phyloP scores from a whole-genome alignment of 1,284 basidiomycete species.

The Afroboletus lepidellus region DNA sequence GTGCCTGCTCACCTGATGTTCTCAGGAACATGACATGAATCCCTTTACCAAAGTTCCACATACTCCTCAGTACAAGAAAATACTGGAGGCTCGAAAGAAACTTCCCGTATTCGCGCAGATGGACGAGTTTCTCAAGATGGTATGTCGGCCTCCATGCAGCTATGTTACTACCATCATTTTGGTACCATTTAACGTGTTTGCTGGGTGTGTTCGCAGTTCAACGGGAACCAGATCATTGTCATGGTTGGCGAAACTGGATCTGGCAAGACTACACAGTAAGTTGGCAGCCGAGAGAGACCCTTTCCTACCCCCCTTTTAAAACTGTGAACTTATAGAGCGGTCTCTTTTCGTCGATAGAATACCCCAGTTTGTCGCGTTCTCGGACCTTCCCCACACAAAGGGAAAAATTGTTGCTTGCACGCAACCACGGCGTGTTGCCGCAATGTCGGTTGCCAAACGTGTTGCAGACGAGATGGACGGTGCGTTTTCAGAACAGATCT shows the following conservation, averaged over 20 bases:
- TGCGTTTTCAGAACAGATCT: slow-evolving; percentile 36
- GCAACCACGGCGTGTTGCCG: slow-evolving; percentile 94
- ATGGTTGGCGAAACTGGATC: slow-evolving; percentile 99
- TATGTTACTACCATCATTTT: slow-evolving; percentile 32
- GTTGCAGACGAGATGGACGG: slow-evolving; percentile 99
- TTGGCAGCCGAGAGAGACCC: slow-evolving; percentile 23
- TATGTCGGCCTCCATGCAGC: slow-evolving; percentile 42
- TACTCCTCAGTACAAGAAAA: slow-evolving; percentile 82
- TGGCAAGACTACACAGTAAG: slow-evolving; percentile 96
- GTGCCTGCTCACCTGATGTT: neutral
- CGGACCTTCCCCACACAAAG: slow-evolving; percentile 86
- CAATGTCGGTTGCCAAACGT: slow-evolving; percentile 98
- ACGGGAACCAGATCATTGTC: slow-evolving; percentile 81
- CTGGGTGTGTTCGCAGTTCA: slow-evolving; percentile 56
- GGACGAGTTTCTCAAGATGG: slow-evolving; percentile 86
- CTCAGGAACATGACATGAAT: slow-evolving; percentile 79
- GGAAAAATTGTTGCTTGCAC: slow-evolving; percentile 96
- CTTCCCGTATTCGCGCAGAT: slow-evolving; percentile 93
- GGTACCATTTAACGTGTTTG: slow-evolving; percentile 32
- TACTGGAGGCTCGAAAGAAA: slow-evolving; percentile 81
- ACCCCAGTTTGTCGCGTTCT: slow-evolving; percentile 94
- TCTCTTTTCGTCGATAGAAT: slow-evolving; percentile 52
- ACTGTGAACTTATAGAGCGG: slow-evolving; percentile 23
- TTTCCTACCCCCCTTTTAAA: slow-evolving; percentile 21
- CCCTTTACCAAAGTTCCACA: slow-evolving; percentile 86